These are phyloP conservation scores for Caloboletus firmus DNA, from an alignment of 1,284 basidiomycete species.

Conservation along the genomic window DNA sequence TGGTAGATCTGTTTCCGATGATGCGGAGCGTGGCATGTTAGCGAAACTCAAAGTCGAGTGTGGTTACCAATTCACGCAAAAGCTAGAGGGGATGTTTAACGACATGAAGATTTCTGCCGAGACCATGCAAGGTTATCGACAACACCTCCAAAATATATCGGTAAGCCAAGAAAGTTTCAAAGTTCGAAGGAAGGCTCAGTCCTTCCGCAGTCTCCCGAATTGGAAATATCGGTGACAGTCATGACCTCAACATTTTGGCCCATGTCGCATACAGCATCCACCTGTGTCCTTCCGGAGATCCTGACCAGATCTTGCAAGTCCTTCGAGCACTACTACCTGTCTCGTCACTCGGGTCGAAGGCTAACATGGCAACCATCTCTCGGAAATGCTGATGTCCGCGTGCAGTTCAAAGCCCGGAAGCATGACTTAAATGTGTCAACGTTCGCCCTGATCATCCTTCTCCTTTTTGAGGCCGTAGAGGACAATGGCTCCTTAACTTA, in stretches of 20 bases:
- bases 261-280: slow-evolving; percentile 59
- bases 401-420: slow-evolving; percentile 74
- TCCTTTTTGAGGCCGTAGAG: slow-evolving; percentile 79
- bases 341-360: slow-evolving; percentile 85
- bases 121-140: slow-evolving; percentile 74
- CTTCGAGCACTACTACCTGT: slow-evolving; percentile 91
- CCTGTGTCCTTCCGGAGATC: slow-evolving; percentile 67
- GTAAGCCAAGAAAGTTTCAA: slow-evolving; percentile 38
- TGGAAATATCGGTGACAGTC: slow-evolving; percentile 84
- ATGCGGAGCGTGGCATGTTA: slow-evolving; percentile 97
- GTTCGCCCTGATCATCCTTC: slow-evolving; percentile 83
- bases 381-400: slow-evolving; percentile 89
- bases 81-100: slow-evolving; percentile 98
- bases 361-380: slow-evolving; percentile 94
- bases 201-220: slow-evolving; percentile 55
- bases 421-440: slow-evolving; percentile 96
- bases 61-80: slow-evolving; percentile 96
- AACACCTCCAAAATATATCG: slow-evolving; percentile 53
- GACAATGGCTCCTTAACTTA: slow-evolving; percentile 75
- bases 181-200: slow-evolving; percentile 9
- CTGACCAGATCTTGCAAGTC: slow-evolving; percentile 68
- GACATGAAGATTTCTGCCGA: slow-evolving; percentile 94
- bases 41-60: slow-evolving; percentile 97
- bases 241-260: slow-evolving; percentile 97
- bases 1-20: slow-evolving; percentile 89